phyloP scores from a whole-genome alignment of 306 rosid genomes.

The Datisca glomerata region DNA sequence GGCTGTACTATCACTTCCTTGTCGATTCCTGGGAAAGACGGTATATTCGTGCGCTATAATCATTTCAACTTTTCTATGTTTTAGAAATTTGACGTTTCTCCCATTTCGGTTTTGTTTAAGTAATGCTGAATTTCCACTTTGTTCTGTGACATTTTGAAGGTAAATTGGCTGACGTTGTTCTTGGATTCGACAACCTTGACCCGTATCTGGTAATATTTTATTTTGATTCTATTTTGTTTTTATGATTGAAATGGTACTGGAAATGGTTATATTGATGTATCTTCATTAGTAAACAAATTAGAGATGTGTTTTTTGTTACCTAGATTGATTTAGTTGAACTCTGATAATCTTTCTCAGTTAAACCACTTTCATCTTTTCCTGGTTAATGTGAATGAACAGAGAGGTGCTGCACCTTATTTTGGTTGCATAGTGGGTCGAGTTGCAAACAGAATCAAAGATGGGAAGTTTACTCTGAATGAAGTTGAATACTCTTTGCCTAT shows the following conservation, averaged over 20 bases:
- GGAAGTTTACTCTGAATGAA: conserved; percentile 72
- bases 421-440: conserved; percentile 98
- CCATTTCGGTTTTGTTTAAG: background rate
- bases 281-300: no score
- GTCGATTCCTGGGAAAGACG: conserved; percentile 69
- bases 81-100: no score
- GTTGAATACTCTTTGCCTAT: conserved; percentile 55
- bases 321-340: no score
- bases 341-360: no score
- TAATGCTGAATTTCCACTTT: conserved; percentile 3
- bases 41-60: conserved; percentile 12
- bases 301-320: no score
- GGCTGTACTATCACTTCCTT: conserved; percentile 94
- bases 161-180: conserved; percentile 73
- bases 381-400: conserved; percentile 29
- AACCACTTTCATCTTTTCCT: no score
- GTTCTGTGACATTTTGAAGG: conserved; percentile 36
- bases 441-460: conserved; percentile 79
- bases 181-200: conserved; percentile 80
- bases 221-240: no score
- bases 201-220: conserved; percentile 52
- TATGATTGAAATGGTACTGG: conserved; percentile 1
- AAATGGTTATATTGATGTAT: conserved; percentile 3
- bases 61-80: background rate
- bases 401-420: conserved; percentile 69